Conservation (phyloP, 2,329 filamentous ascomycete genomes). For the Ascochyta fabae region DNA sequence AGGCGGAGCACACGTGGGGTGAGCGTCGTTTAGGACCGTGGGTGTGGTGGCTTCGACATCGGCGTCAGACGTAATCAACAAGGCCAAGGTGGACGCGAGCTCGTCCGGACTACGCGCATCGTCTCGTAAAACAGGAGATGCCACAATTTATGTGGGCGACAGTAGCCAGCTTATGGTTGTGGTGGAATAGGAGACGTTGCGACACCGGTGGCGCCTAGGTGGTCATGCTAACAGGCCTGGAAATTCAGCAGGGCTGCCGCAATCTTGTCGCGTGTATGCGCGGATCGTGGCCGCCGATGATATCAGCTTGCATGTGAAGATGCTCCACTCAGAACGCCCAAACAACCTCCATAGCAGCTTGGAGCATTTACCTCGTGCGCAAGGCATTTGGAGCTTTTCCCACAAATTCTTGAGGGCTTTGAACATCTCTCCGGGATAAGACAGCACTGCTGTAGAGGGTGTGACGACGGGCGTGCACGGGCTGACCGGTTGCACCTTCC, state of each 20-base stretch:
- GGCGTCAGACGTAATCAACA: constrained; percentile 24
- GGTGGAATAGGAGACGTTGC: constrained; percentile 19
- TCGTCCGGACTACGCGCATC: constrained; percentile 46
- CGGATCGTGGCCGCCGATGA: constrained; percentile 26
- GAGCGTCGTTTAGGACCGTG: constrained; percentile 22
- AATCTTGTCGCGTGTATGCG: constrained; percentile 27
- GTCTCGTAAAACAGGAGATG: constrained; percentile 38
- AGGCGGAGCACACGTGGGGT: constrained; percentile 28
- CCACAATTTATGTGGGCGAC: constrained; percentile 42
- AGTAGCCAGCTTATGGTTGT: constrained; percentile 29
- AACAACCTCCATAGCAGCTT: background rate
- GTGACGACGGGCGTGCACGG: background rate
- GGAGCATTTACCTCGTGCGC: background rate
- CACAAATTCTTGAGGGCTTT: background rate
- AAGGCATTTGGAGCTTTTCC: background rate
- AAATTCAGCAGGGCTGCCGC: constrained; percentile 29
- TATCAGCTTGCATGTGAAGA: constrained; percentile 30
- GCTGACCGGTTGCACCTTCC: background rate
- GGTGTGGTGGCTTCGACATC: constrained; percentile 35
- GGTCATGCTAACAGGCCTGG: constrained; percentile 24
- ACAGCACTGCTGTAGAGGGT: background rate
- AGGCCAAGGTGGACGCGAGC: constrained; percentile 32
- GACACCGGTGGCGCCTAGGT: constrained; percentile 18
- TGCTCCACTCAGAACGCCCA: background rate
- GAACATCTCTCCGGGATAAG: background rate